Evolutionary conservation across 768 basidiomycete species (phyloP), one percentile per base, ranked within the genome.

Genomic region (Boletus sp.): DNA sequence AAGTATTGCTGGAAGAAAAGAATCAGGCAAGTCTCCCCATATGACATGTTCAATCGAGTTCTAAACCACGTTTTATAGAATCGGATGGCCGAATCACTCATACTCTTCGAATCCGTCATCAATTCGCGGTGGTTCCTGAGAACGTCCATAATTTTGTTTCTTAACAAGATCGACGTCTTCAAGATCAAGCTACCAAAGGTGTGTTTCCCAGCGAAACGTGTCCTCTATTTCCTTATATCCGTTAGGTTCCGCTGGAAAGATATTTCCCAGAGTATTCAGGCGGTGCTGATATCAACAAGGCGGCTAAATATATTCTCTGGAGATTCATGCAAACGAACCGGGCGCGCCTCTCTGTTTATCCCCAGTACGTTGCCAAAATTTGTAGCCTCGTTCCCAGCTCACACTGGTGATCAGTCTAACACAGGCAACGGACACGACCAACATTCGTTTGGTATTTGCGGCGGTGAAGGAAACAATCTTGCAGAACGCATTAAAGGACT

Each of bases 241-340:
- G 12, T 15, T 64, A 87, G 86, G 82, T 89, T 0, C 88, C 89
- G 4, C 72, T 92, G n/a, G 87, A 89, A 58, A 76, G 77, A 42
- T 89, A 88, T 69, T 94, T 94, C 71, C 85, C 91, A 5, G 93
- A 94, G 66, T 95, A 95, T 71, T 89, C 90, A 1, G 92, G 92
- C 33, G 92, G 92, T 5, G 72, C 86, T 4, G 91, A 95, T 65
- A 90, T 95, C 71, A 94, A 93, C 76, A 95, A 95, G 71, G 93
- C 92, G 2, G 92, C 94, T 0, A 94, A 94, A 64, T 96, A 92
- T 61, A 94, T 98, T 52, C 76, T 98, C 37, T 97, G 93, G 94
- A 77, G 90, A 65, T 98, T 96, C 65, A 94, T 94, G 80, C 92
- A 96, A 71, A 87, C 90, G 54, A 96, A 95, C 63, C 76, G 89